Evolutionary conservation across 345 rosid genomes (phyloP).

Genomic region (Trapa bicornis): DNA sequence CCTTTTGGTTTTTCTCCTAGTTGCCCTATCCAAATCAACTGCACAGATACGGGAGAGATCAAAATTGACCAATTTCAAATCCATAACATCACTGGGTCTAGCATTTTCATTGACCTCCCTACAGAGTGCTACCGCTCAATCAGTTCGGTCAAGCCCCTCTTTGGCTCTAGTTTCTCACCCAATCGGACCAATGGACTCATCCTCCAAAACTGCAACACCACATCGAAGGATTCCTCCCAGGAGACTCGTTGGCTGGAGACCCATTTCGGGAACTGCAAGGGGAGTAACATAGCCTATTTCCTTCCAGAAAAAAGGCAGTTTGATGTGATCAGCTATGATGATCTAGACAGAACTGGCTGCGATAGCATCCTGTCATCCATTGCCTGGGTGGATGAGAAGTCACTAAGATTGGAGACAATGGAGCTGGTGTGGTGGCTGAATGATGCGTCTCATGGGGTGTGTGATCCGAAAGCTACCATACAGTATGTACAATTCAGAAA

Average conservation of each 20-base stretch:
- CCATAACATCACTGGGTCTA: constrained; percentile 32
- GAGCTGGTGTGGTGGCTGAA: constrained; percentile 64
- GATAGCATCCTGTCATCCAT: constrained; percentile 36
- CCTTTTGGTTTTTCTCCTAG: constrained; percentile 63
- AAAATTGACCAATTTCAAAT: constrained; percentile 36
- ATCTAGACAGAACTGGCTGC: constrained; percentile 24
- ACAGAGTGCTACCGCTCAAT: constrained; percentile 33
- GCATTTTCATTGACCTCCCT: constrained; percentile 29
- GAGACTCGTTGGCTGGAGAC: constrained; percentile 13
- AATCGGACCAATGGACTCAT: constrained; percentile 38
- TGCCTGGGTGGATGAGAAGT: constrained; percentile 17
- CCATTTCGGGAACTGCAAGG: constrained; percentile 6
- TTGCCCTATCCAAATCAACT: constrained; percentile 36
- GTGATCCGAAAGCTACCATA: constrained; percentile 21
- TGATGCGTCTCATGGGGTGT: constrained; percentile 16
- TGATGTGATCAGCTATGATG: constrained; percentile 13
- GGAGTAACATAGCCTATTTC: constrained; percentile 30
- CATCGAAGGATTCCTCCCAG: constrained; percentile 22
- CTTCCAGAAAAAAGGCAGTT: constrained; percentile 6
- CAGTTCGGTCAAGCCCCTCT: constrained; percentile 17
- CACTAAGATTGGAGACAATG: constrained; percentile 31
- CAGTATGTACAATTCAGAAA: neutral
- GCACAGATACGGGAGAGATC: constrained; percentile 12
- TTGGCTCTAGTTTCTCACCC: constrained; percentile 26
- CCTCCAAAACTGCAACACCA: constrained; percentile 27